A percentile compares a stretch with the other conserved stretches of the same genome.
phyloP scores from a whole-genome alignment of 140 eudicot species.

The Stevia rebaudiana region DNA sequence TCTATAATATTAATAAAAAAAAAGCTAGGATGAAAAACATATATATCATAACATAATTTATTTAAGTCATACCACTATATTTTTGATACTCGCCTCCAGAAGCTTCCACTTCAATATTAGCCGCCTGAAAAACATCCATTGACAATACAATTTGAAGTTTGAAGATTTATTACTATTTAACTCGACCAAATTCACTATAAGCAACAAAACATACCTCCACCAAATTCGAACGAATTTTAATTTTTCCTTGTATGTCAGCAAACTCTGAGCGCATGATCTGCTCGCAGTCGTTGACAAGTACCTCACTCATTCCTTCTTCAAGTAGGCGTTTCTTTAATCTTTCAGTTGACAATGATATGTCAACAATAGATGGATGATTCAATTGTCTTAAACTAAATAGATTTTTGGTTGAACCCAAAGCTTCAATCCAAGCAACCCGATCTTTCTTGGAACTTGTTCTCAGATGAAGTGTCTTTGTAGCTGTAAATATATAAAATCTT shows the following conservation, averaged over 20 bases:
- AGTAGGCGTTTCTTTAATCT: constrained; percentile 39
- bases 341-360: constrained; percentile 58
- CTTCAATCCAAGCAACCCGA: constrained; percentile 75
- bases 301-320: constrained; percentile 57
- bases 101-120: constrained; percentile 55
- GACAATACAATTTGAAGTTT: too few species aligned
- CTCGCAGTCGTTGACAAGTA: constrained; percentile 65
- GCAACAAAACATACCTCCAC: constrained; percentile 59
- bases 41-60: not conserved
- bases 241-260: constrained; percentile 45
- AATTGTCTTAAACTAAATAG: constrained; percentile 42
- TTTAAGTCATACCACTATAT: constrained; percentile 68
- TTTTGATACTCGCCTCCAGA: constrained; percentile 57
- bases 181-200: too few species aligned
- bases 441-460: constrained; percentile 57
- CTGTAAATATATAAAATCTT: constrained; percentile 73
- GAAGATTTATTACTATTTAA: too few species aligned
- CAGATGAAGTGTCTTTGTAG: constrained; percentile 83
- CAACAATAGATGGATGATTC: constrained; percentile 32
- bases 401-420: constrained; percentile 52
- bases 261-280: constrained; percentile 73
- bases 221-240: constrained; percentile 50
- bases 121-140: constrained; percentile 52
- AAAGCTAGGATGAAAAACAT: not conserved
- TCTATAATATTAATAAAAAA: constrained; percentile 31